phyloP scores from a whole-genome alignment of 192 early-diverging fungal species.

The Coemansia sp. region DNA sequence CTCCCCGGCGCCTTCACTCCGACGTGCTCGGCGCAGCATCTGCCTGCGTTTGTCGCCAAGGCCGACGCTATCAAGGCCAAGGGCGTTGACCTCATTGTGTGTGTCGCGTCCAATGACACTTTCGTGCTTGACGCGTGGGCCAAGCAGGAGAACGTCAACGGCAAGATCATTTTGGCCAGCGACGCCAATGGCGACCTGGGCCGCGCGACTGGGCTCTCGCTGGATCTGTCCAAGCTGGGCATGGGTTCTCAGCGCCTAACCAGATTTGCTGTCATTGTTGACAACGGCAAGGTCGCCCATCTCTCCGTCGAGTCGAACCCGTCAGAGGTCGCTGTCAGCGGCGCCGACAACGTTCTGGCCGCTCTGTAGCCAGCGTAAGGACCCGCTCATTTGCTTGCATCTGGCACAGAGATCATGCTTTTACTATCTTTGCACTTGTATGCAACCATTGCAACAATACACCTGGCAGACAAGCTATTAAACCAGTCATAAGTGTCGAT shows the following conservation, averaged over 20 bases:
- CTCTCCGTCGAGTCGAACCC: constrained; percentile 58
- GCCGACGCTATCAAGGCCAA: constrained; percentile 30
- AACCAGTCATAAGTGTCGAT: too few species aligned
- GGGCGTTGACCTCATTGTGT: constrained; percentile 40
- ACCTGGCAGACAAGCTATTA: neutral
- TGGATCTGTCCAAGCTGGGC: constrained; percentile 57
- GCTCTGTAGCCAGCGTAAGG: too few species aligned
- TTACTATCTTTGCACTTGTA: neutral
- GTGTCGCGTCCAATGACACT: constrained; percentile 46
- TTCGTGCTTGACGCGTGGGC: constrained; percentile 58
- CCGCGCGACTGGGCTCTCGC: constrained; percentile 59
- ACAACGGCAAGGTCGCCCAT: constrained; percentile 65
- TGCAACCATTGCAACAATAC: neutral
- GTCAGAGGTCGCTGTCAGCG: constrained; percentile 52
- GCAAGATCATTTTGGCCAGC: constrained; percentile 59
- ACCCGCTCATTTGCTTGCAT: too few species aligned
- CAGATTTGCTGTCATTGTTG: constrained; percentile 64
- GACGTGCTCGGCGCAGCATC: constrained; percentile 36
- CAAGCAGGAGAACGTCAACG: constrained; percentile 26
- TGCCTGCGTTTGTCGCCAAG: constrained; percentile 27
- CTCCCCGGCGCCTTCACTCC: constrained; percentile 41
- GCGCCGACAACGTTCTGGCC: constrained; percentile 54
- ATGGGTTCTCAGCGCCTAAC: constrained; percentile 62
- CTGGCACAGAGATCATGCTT: neutral
- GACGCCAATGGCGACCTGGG: constrained; percentile 69